A percentile compares a stretch with the other conserved stretches of the same genome.
phyloP scores from a whole-genome alignment of 2,329 filamentous ascomycete genomes.

The Hypoxylon sp. region DNA sequence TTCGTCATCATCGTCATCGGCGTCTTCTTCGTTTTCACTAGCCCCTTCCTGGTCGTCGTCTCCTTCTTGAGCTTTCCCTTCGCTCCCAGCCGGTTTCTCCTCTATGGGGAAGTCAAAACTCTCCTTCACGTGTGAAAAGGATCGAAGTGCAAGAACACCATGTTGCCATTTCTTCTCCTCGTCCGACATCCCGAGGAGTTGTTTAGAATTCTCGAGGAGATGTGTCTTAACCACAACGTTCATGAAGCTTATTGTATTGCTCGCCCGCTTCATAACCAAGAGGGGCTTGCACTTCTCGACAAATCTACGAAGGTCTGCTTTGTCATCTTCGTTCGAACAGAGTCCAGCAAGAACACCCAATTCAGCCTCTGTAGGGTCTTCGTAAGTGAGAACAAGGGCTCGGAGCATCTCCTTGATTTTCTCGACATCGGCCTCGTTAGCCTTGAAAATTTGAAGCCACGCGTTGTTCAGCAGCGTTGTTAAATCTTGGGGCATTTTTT shows the following conservation, averaged over 20 bases:
- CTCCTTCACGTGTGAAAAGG: slow-evolving; percentile 58
- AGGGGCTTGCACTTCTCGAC: slow-evolving; percentile 59
- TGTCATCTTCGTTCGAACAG: slow-evolving; percentile 52
- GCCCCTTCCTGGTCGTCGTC: slow-evolving; percentile 29
- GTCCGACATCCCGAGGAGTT: slow-evolving; percentile 55
- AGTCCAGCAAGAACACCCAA: slow-evolving; percentile 58
- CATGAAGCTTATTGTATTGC: slow-evolving; percentile 53
- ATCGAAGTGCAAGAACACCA: slow-evolving; percentile 59
- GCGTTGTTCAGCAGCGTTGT: slow-evolving; percentile 57
- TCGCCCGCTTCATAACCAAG: slow-evolving; percentile 46
- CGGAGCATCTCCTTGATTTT: slow-evolving; percentile 61
- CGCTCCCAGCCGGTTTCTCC: slow-evolving; percentile 37
- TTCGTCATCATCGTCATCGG: slow-evolving; percentile 38
- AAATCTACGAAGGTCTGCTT: slow-evolving; percentile 55
- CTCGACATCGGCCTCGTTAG: slow-evolving; percentile 54
- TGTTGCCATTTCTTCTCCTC: slow-evolving; percentile 61
- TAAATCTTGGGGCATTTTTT: slow-evolving; percentile 59
- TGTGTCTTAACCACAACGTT: slow-evolving; percentile 58
- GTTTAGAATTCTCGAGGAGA: slow-evolving; percentile 57
- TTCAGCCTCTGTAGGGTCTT: slow-evolving; percentile 59
- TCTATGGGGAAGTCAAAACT: slow-evolving; percentile 51
- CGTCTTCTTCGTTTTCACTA: slow-evolving; percentile 32
- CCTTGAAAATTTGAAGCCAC: slow-evolving; percentile 57
- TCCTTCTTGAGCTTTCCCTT: slow-evolving; percentile 26
- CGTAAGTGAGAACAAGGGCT: slow-evolving; percentile 59